phyloP scores from a whole-genome alignment of 2,329 filamentous ascomycete genomes.

The Huntiella savannae region DNA sequence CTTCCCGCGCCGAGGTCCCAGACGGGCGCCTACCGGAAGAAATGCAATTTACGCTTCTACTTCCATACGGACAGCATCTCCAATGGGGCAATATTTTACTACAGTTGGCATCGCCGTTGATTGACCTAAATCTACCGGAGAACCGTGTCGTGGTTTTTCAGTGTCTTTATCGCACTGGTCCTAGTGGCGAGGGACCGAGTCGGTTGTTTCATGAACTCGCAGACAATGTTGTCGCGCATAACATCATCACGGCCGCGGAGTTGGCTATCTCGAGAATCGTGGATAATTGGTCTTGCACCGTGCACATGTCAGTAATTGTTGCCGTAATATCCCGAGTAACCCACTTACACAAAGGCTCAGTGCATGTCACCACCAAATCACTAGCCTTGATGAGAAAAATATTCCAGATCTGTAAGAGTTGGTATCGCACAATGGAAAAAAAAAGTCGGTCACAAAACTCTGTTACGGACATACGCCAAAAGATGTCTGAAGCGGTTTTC shows the following conservation, averaged over 20 bases:
- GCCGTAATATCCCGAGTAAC: constrained; percentile 24
- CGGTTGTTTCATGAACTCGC: constrained; percentile 15
- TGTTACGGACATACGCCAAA: no score
- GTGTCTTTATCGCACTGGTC: constrained; percentile 28
- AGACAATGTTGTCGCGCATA: constrained; percentile 16
- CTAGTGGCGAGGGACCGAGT: constrained; percentile 8
- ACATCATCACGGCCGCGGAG: constrained; percentile 17
- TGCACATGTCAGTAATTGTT: constrained; percentile 22
- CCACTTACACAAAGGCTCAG: neutral
- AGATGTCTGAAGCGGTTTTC: no score
- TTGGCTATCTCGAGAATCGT: constrained; percentile 19
- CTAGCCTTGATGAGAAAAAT: no score
- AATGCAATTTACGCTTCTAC: constrained; percentile 29
- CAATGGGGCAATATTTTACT: constrained; percentile 38
- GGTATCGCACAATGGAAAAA: no score
- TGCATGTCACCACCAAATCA: no score
- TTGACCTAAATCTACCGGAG: constrained; percentile 32
- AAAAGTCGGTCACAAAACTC: no score
- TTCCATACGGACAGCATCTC: constrained; percentile 29
- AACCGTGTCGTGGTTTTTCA: constrained; percentile 30
- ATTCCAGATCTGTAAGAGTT: no score
- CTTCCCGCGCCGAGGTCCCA: constrained; percentile 29
- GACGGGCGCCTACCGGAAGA: constrained; percentile 29
- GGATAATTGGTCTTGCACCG: constrained; percentile 32
- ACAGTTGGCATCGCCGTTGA: constrained; percentile 26